Evolutionary conservation across 495 filamentous ascomycete genomes (phyloP).

Genomic region (Geopyxis carbonaria): DNA sequence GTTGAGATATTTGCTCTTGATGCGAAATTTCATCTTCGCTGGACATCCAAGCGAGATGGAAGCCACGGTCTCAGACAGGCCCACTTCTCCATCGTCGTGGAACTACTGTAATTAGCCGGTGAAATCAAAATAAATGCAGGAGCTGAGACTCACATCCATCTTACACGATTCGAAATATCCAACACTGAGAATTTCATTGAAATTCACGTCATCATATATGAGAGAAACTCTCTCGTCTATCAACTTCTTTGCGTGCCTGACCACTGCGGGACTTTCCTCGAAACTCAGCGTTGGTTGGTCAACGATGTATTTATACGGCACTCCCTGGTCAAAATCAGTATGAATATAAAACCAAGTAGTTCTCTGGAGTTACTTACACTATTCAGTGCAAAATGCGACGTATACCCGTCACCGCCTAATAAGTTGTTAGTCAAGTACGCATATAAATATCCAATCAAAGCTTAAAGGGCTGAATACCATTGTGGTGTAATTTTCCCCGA

Average conservation of each 20-base stretch:
- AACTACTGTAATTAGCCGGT: conserved; percentile 36
- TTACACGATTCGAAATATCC: conserved; percentile 56
- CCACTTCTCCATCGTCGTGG: conserved; percentile 71
- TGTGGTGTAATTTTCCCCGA: no score
- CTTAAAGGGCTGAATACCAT: no score
- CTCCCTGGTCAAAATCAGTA: conserved; percentile 37
- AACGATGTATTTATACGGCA: conserved; percentile 63
- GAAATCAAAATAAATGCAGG: neutral
- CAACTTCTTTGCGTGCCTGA: conserved; percentile 36
- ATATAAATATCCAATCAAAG: no score
- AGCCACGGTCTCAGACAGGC: conserved; percentile 58
- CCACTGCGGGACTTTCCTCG: conserved; percentile 36
- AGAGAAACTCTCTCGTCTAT: conserved; percentile 14
- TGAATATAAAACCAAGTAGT: neutral
- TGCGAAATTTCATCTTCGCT: conserved; percentile 50
- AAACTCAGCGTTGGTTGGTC: conserved; percentile 37
- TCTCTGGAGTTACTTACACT: conserved; percentile 39
- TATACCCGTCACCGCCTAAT: conserved; percentile 24
- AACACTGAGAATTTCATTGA: conserved; percentile 61
- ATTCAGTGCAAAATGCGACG: conserved; percentile 53
- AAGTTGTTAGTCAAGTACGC: no score
- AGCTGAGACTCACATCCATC: conserved; percentile 43
- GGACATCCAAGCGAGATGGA: conserved; percentile 56
- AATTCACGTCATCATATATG: conserved; percentile 26
- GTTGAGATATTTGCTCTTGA: no score